A percentile compares a stretch with the other conserved stretches of the same genome.
Evolutionary conservation across 2,329 filamentous ascomycete genomes (phyloP).

Genomic region (Falciphora oryzae): DNA sequence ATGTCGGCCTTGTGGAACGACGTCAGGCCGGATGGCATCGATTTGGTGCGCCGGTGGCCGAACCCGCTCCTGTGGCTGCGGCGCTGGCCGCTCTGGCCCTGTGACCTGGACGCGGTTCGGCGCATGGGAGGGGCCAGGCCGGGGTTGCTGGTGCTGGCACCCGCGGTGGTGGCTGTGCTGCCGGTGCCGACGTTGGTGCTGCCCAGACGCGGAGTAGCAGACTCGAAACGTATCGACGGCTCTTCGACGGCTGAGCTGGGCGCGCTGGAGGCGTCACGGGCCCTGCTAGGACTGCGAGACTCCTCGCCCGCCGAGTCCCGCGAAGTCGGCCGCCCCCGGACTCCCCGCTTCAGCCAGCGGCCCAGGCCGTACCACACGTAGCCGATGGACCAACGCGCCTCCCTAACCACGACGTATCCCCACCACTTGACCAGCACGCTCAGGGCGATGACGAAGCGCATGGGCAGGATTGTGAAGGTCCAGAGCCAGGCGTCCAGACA

Average conservation of each 20-base stretch:
- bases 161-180: background rate
- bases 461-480: constrained; percentile 88
- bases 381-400: constrained; percentile 62
- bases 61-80: constrained; percentile 20
- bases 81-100: constrained; percentile 2
- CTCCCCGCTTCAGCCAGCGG: constrained; percentile 59
- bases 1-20: constrained; percentile 94
- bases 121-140: background rate
- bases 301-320: constrained; percentile 29
- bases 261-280: constrained; percentile 13
- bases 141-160: background rate
- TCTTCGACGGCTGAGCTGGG: background rate
- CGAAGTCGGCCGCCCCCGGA: constrained; percentile 1
- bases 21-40: constrained; percentile 75
- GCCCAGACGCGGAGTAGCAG: background rate
- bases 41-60: constrained; percentile 70
- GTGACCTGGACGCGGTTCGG: background rate
- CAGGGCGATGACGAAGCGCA: constrained; percentile 78
- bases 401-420: constrained; percentile 64
- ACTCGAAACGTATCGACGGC: no score
- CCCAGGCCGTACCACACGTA: constrained; percentile 79
- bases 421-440: constrained; percentile 75
- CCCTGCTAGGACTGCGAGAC: constrained; percentile 33
- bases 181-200: background rate
- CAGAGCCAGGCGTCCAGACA: constrained; percentile 96